These are phyloP conservation scores for Somion occarium DNA, from an alignment of 1,284 basidiomycete genomes.

Conservation along the genomic window DNA sequence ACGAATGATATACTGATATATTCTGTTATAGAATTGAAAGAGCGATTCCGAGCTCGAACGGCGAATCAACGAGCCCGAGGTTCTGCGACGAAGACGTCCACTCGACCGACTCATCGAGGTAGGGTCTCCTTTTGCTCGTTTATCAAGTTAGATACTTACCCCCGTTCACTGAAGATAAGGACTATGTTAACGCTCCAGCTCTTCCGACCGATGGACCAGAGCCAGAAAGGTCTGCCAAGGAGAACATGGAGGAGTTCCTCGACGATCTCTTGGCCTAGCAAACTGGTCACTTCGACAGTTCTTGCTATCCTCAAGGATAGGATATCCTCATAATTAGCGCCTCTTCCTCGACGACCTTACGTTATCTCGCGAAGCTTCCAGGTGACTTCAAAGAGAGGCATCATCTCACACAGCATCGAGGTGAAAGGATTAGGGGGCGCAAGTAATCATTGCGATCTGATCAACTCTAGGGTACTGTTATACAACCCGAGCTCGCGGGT, in stretches of 20 bases:
- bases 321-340: no score
- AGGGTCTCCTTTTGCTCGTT: neutral
- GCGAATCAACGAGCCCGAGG: constrained; percentile 41
- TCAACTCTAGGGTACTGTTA: no score
- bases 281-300: no score
- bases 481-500: no score
- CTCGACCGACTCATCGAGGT: neutral
- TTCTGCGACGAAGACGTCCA: neutral
- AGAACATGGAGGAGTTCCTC: constrained; percentile 68
- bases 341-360: no score
- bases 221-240: constrained; percentile 42
- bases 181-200: constrained; percentile 48
- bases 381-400: no score
- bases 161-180: no score
- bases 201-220: constrained; percentile 35
- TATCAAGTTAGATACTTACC: neutral
- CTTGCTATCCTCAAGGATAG: no score
- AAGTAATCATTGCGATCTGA: no score
- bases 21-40: constrained; percentile 52
- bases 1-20: neutral
- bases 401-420: no score
- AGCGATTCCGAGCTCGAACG: constrained; percentile 57
- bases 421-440: no score
- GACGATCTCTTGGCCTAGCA: constrained; percentile 50
- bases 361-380: no score